These are phyloP conservation scores for Acanthochlamys bracteata DNA, from an alignment of 106 monocot species.

Conservation along the genomic window DNA sequence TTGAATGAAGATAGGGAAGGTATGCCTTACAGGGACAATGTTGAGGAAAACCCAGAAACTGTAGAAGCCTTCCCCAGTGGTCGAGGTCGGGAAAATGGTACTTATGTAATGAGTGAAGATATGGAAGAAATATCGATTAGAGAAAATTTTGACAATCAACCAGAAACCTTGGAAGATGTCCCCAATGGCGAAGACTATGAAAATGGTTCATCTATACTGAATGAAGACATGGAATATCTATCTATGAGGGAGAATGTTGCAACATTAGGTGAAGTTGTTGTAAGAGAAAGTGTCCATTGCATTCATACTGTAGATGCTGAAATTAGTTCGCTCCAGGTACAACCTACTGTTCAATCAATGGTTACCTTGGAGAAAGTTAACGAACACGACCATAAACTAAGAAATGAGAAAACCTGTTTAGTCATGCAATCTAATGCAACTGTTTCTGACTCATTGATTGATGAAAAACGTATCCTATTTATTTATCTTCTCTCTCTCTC, in stretches of 20 bases:
- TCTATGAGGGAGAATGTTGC: background rate
- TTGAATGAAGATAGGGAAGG: background rate
- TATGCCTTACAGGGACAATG: background rate
- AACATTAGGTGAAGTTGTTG: background rate
- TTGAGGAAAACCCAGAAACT: background rate
- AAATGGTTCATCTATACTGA: background rate
- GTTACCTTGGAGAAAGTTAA: constrained; percentile 14
- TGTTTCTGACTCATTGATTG: constrained; percentile 7
- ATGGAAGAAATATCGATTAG: background rate
- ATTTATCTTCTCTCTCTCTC: background rate
- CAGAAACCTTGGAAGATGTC: background rate
- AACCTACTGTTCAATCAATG: constrained; percentile 15
- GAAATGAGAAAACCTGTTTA: constrained; percentile 10
- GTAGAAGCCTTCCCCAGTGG: background rate
- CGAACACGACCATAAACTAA: constrained; percentile 3
- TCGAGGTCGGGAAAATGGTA: background rate
- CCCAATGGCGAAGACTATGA: constrained; percentile 1
- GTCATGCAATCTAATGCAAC: constrained; percentile 3
- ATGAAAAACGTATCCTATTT: constrained; percentile 58
- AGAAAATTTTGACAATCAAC: constrained; percentile 1
- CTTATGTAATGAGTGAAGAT: background rate
- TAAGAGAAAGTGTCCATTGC: constrained; percentile 16
- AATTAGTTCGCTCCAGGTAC: constrained; percentile 10
- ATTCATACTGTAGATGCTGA: constrained; percentile 23
- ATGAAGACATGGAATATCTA: background rate